phyloP scores from a whole-genome alignment of 257 asterid genomes.

The Capsicum pubescens region DNA sequence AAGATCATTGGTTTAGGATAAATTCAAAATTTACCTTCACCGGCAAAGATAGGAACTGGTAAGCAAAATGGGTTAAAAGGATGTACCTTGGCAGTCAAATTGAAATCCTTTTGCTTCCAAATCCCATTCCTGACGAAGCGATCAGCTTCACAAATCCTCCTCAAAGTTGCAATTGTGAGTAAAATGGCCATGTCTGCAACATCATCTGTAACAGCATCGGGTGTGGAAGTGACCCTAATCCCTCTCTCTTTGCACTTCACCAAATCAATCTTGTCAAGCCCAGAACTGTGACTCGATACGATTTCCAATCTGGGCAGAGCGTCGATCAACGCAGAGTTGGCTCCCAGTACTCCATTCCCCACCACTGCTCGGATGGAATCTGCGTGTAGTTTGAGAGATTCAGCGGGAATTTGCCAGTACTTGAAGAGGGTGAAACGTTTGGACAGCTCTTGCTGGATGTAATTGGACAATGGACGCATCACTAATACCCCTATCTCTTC shows the following conservation, averaged over 20 bases:
- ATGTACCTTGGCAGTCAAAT: slow-evolving; percentile 57
- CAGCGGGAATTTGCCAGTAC: slow-evolving; percentile 52
- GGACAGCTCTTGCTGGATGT: slow-evolving; percentile 53
- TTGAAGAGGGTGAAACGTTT: slow-evolving; percentile 54
- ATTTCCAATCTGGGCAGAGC: slow-evolving; percentile 58
- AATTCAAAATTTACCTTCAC: no score
- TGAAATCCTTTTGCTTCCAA: slow-evolving; percentile 56
- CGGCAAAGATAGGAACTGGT: no score
- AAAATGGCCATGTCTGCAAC: slow-evolving; percentile 69
- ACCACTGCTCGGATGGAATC: slow-evolving; percentile 53
- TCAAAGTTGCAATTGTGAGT: slow-evolving; percentile 55
- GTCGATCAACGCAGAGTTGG: slow-evolving; percentile 57
- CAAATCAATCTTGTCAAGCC: slow-evolving; percentile 64
- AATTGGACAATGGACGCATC: slow-evolving; percentile 54
- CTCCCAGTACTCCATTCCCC: slow-evolving; percentile 53
- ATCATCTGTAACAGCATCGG: slow-evolving; percentile 56
- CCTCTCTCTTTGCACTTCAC: slow-evolving; percentile 60
- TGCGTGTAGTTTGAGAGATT: slow-evolving; percentile 43
- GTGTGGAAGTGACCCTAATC: slow-evolving; percentile 63
- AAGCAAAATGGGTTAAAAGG: neutral
- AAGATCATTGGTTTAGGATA: no score
- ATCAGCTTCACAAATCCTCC: slow-evolving; percentile 59
- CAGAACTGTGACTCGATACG: slow-evolving; percentile 61
- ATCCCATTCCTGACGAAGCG: slow-evolving; percentile 53
- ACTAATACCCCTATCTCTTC: slow-evolving; percentile 51